Evolutionary conservation across 768 basidiomycete genomes (phyloP).

Genomic region (Suillus fuscotomentosus): DNA sequence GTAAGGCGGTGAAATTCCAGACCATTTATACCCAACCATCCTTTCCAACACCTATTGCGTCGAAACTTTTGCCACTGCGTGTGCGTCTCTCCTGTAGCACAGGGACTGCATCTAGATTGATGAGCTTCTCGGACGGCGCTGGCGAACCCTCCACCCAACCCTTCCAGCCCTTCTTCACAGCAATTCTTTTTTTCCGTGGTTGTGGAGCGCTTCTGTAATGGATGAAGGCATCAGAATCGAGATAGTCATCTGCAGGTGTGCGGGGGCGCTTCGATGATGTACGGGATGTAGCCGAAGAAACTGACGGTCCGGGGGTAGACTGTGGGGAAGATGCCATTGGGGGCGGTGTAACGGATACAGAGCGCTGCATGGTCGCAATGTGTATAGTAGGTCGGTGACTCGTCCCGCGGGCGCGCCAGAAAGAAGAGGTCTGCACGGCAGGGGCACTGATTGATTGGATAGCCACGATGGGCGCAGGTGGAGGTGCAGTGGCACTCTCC

Average conservation of each 20-base stretch:
- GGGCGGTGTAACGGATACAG: slow-evolving; percentile 74
- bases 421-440: slow-evolving; percentile 42
- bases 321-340: slow-evolving; percentile 64
- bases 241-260: slow-evolving; percentile 64
- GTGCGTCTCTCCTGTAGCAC: slow-evolving; percentile 72
- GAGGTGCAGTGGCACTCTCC: slow-evolving; percentile 19
- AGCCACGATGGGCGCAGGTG: slow-evolving; percentile 14
- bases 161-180: slow-evolving; percentile 83
- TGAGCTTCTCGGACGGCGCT: slow-evolving; percentile 74
- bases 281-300: slow-evolving; percentile 69
- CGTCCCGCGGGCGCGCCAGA: slow-evolving; percentile 58
- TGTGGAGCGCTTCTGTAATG: slow-evolving; percentile 12
- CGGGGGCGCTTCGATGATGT: slow-evolving; percentile 79
- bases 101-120: slow-evolving; percentile 74
- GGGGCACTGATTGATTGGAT: slow-evolving; percentile 29
- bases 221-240: slow-evolving; percentile 6
- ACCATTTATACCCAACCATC: slow-evolving; percentile 71
- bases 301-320: slow-evolving; percentile 74
- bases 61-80: slow-evolving; percentile 84
- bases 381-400: slow-evolving; percentile 57
- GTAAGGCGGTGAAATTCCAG: slow-evolving; percentile 30
- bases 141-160: slow-evolving; percentile 89
- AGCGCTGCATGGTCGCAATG: slow-evolving; percentile 67
- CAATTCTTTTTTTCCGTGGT: slow-evolving; percentile 61
- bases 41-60: slow-evolving; percentile 75